Conservation (phyloP, 2,329 filamentous ascomycete species). For the Xylariaceae sp. region DNA sequence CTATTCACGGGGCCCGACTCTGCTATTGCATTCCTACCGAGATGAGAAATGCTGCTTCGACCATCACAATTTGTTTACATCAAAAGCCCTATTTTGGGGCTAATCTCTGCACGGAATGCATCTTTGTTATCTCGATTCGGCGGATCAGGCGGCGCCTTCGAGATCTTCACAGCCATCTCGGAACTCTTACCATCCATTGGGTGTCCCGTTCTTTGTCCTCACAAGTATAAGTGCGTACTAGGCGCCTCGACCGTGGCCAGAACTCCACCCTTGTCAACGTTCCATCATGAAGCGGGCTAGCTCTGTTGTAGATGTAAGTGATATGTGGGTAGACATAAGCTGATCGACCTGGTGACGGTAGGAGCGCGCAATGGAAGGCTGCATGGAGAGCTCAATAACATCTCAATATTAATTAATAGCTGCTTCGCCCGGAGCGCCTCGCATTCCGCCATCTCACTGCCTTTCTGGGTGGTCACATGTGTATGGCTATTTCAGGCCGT, state of each 20-base stretch:
- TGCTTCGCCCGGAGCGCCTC: slow-evolving; percentile 14
- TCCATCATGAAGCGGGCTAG: slow-evolving; percentile 22
- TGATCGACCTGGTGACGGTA: slow-evolving; percentile 11
- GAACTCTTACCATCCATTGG: not conserved
- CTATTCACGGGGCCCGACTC: not conserved
- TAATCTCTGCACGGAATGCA: not conserved
- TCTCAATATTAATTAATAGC: slow-evolving; percentile 21
- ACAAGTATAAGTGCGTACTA: too few species aligned
- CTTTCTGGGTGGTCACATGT: not conserved
- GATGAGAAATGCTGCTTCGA: not conserved
- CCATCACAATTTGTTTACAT: not conserved
- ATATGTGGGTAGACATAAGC: slow-evolving; percentile 8
- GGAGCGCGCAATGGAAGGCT: not conserved
- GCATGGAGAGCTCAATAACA: slow-evolving; percentile 11
- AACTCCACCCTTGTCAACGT: slow-evolving; percentile 20
- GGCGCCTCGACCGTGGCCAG: slow-evolving; percentile 12
- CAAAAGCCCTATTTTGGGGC: not conserved
- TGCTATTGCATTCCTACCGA: not conserved
- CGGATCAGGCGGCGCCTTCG: not conserved
- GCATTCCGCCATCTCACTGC: not conserved
- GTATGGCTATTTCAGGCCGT: not conserved
- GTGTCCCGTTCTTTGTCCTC: not conserved
- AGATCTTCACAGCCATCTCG: not conserved
- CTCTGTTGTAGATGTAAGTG: slow-evolving; percentile 9
- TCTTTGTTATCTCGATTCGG: not conserved